Evolutionary conservation across 2,329 filamentous ascomycete genomes (phyloP).

Genomic region (Metarhizium brunneum): DNA sequence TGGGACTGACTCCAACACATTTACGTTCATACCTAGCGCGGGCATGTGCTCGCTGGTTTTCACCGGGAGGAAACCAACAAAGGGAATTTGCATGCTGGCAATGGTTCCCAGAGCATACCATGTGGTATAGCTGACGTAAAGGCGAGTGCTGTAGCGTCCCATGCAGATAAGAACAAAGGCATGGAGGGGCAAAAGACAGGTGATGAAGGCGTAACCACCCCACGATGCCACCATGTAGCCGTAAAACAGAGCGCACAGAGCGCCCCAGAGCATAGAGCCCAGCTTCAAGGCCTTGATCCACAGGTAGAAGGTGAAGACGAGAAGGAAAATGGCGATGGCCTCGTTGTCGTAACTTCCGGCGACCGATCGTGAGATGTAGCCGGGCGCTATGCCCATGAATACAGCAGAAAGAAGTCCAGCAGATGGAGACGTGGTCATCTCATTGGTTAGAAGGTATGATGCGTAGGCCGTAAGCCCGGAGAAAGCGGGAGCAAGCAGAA

Average conservation of each 20-base stretch:
- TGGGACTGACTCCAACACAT: background rate
- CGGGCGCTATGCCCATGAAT: slow-evolving; percentile 96
- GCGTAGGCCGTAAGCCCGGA: slow-evolving; percentile 90
- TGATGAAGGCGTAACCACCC: slow-evolving; percentile 99
- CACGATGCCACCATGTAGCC: slow-evolving; percentile 99
- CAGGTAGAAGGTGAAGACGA: slow-evolving; percentile 96
- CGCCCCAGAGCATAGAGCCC: slow-evolving; percentile 94
- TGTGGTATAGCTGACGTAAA: slow-evolving; percentile 95
- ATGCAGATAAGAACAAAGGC: slow-evolving; percentile 91
- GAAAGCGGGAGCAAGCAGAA: slow-evolving; percentile 87
- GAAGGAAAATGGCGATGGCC: slow-evolving; percentile 96
- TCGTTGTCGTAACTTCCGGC: slow-evolving; percentile 99
- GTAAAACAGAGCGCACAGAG: slow-evolving; percentile 89
- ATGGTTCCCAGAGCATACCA: slow-evolving; percentile 96
- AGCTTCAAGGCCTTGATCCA: slow-evolving; percentile 99
- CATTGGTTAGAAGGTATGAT: slow-evolving; percentile 88
- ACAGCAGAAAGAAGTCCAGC: slow-evolving; percentile 87
- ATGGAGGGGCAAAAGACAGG: slow-evolving; percentile 89
- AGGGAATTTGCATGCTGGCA: slow-evolving; percentile 98
- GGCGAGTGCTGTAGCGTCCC: slow-evolving; percentile 86
- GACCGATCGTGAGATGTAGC: slow-evolving; percentile 96
- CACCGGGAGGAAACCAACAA: slow-evolving; percentile 93
- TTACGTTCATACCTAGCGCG: slow-evolving; percentile 60
- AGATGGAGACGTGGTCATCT: slow-evolving; percentile 93
- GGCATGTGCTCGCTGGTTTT: slow-evolving; percentile 99